phyloP scores from a whole-genome alignment of 2,329 filamentous ascomycete genomes.

The Arthrobotrys conoides region DNA sequence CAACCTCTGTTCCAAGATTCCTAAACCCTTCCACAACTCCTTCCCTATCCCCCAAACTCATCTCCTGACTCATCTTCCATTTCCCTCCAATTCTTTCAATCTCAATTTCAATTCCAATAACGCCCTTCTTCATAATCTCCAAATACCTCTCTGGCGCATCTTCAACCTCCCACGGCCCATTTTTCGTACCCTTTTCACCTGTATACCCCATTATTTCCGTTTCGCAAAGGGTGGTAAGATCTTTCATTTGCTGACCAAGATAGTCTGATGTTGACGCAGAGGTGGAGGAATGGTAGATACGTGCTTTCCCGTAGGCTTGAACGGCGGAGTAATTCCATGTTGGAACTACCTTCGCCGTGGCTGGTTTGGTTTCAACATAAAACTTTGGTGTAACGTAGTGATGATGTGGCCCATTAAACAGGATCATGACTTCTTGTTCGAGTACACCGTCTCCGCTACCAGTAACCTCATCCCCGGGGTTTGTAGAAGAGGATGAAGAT shows the following conservation, averaged over 20 bases:
- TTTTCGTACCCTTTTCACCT: conserved; percentile 60
- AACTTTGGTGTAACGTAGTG: conserved; percentile 80
- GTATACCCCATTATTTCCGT: conserved; percentile 72
- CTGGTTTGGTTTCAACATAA: conserved; percentile 76
- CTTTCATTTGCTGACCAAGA: conserved; percentile 71
- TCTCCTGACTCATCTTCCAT: conserved; percentile 78
- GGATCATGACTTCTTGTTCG: conserved; percentile 68
- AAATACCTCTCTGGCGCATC: conserved; percentile 74
- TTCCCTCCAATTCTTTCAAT: conserved; percentile 74
- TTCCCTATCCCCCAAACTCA: conserved; percentile 70
- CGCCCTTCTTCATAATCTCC: conserved; percentile 73
- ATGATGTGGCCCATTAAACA: conserved; percentile 74
- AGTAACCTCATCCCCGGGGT: conserved; percentile 68
- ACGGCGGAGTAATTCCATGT: conserved; percentile 80
- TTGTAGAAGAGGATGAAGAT: conserved; percentile 63
- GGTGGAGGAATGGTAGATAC: conserved; percentile 71
- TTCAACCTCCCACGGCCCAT: conserved; percentile 72
- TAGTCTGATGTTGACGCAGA: conserved; percentile 69
- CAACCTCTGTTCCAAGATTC: conserved; percentile 67
- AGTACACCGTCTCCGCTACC: conserved; percentile 66
- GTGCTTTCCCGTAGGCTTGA: conserved; percentile 75
- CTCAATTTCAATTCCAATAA: conserved; percentile 75
- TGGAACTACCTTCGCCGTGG: conserved; percentile 76
- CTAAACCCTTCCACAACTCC: conserved; percentile 74
- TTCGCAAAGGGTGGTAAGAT: conserved; percentile 72